These are phyloP conservation scores for Verticillium zaregamsianum DNA, from an alignment of 2,329 filamentous ascomycete genomes.

Conservation along the genomic window DNA sequence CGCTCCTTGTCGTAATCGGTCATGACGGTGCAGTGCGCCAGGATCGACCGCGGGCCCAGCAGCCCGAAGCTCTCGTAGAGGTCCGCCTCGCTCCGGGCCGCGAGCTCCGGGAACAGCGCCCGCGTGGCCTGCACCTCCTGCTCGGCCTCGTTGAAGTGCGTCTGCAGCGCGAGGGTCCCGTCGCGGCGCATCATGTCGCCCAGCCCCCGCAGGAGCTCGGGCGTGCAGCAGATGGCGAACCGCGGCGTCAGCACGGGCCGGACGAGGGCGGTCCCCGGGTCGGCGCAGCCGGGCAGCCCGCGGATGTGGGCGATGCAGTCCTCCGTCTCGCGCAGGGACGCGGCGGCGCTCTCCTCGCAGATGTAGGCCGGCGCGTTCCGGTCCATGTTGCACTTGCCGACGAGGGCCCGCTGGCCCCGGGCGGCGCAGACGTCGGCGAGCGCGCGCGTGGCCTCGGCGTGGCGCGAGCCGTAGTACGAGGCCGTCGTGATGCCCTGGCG, in stretches of 20 bases:
- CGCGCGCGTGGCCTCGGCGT: slow-evolving; percentile 51
- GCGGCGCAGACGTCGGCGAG: slow-evolving; percentile 49
- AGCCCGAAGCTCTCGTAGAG: slow-evolving; percentile 54
- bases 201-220: slow-evolving; percentile 48
- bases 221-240: slow-evolving; percentile 58
- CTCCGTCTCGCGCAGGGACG: slow-evolving; percentile 44
- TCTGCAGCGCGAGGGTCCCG: slow-evolving; percentile 53
- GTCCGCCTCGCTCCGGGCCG: slow-evolving; percentile 46
- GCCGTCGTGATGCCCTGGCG: slow-evolving; percentile 60
- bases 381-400: slow-evolving; percentile 62
- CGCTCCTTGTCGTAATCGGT: slow-evolving; percentile 48
- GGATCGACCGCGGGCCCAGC: slow-evolving; percentile 50
- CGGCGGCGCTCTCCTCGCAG: slow-evolving; percentile 38
- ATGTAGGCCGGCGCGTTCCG: slow-evolving; percentile 52
- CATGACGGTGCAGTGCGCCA: slow-evolving; percentile 65
- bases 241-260: slow-evolving; percentile 52
- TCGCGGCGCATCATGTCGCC: slow-evolving; percentile 48
- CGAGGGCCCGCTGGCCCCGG: slow-evolving; percentile 53
- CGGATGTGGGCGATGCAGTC: slow-evolving; percentile 44
- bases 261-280: slow-evolving; percentile 31
- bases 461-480: slow-evolving; percentile 54
- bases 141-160: slow-evolving; percentile 62
- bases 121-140: slow-evolving; percentile 54
- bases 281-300: slow-evolving; percentile 17
- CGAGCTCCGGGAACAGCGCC: slow-evolving; percentile 50